Base-by-base conservation (phyloP, 495 filamentous ascomycete genomes). In the Aspergillus nidulans region DNA sequence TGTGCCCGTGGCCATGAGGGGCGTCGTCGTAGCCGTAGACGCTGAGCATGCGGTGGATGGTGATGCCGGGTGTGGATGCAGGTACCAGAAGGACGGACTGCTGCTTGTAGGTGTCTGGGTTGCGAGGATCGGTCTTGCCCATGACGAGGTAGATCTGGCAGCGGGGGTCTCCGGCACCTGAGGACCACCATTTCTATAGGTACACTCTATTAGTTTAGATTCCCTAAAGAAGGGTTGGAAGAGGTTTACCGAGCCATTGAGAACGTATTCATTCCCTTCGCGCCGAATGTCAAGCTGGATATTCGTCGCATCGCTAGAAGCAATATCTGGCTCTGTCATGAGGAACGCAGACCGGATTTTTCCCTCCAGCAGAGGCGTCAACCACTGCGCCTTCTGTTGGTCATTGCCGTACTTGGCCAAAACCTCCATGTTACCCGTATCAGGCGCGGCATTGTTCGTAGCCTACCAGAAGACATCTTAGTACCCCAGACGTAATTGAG, bases 351-450 rank as follows among this genome's bases (percentile, higher is more conserved):
- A 91, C 55, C 91, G 82, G 56, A 95, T 95, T 65, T 89, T 75
- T 43, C 91, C 91, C 8, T 92, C 85, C 74, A 96, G 78, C 65
- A 96, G 70, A 1, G 91, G 91, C 57, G 78, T 78, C 55, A 96
- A 77, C 91, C 91, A 96, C 66, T 88, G 66, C 61, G 80, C 80
- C 81, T 96, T 95, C 75, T 96, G 91, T n/a, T 77, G 84, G 0
- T 91, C 88, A 55, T 87, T 92, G 18, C 88, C 92, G 65, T 96
- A 96, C 73, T 94, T 95, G 63, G 92, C 91, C 49, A 96, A 68
- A 28, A 96, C 90, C 65, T 96, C 91, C 91, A 96, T 96, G 68
- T 96, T 96, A 7, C 91, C 91, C 0, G 91, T 96, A 68, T 96
- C 91, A 6, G 91, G 91, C 12, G 91, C 91, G 24, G 91, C 81